Evolutionary conservation across 164 flowering plant species (phyloP), one percentile per base, ranked within the genome.

Genomic region (grape (Vitis vinifera)): DNA sequence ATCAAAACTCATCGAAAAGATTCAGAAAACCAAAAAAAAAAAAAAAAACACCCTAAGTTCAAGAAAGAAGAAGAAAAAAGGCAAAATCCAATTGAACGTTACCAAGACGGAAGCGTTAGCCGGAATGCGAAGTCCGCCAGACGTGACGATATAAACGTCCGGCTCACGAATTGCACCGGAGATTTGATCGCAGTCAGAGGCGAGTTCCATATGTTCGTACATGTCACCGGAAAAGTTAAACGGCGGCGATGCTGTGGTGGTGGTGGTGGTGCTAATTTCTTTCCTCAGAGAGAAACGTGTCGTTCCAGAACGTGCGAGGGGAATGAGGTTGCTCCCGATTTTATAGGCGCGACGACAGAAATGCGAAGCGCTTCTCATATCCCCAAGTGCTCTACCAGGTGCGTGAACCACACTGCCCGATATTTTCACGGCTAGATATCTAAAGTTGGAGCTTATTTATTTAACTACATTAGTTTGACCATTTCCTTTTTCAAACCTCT

Each of bases 41-140:
- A 19, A 16, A 4, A 56, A 56, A 10, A 1, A 2, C 56, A 37
- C 14, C 49, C 6, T 13, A 10, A 62, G n/a, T 37, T 44, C 15
- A 62, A 29, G 10, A 19, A 14, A 1, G 14, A 53, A 30, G 14
- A 27, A 67, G 7, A 66, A 4, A 29, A 51, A 59, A 29, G 17
- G 19, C 71, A n/a, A 66, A n/a, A 17, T 44, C 16, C 17, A 23
- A 7, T 47, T 44, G n/a, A 16, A 10, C 8, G 14, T 8, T 83
- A 92, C 98, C 89, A 93, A 82, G 68, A 93, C 71, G 75, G 77
- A 61, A 50, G 92, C 74, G 79, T 93, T 97, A 4, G 88, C 92
- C 9, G 91, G 89, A 62, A 93, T 84, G 68, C 84, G 83, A 0
- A 65, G 69, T 61, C 94, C 95, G 51, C 70, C 85, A 70, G 97